Base-by-base conservation (phyloP, 768 basidiomycete species). In the Rubroboletus pulcherrimus region DNA sequence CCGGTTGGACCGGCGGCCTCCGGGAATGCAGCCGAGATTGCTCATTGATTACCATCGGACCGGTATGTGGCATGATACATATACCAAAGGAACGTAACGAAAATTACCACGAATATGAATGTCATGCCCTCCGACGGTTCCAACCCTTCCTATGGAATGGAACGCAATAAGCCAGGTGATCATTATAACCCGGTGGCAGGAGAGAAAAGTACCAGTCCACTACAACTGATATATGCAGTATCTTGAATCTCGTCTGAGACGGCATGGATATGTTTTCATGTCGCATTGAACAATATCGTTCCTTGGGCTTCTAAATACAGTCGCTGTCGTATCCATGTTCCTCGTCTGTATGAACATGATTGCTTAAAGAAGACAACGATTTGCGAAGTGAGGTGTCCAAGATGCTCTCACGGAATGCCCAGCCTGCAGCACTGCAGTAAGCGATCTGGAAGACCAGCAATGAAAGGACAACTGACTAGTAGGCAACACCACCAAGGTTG, bases 1-100 rank as follows among this genome's bases (percentile, higher is more conserved):
- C 35, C 44, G 41, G 55, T 49, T 38, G 30, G 49, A 52, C 21
- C 43, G 39, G 15, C 44, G 41, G 48, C 51, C 26, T 50, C 29
- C 31, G 62, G 44, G 10, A 33, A 7, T 35, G 26, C 26, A 17
- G 51, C 51, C 48, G 37, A 61, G 26, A 21, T 34, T n/a, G 53
- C 14, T 44, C 19, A 19, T 14, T n/a, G 21, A 29, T 21, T 24
- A 19, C 30, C 12, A 17, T 29, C 43, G 41, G 51, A n/a, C 51
- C 51, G 34, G 12, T 42, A 17, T 40, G 14, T 21, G 30, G 31
- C 52, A 26, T 10, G 35, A 51, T 19, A 39, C n/a, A 15, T n/a
- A 6, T 35, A 35, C 9, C 5, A 24, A 17, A 37, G 24, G 26
- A 26, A 55, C 33, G 44, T 31, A 21, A 56, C n/a, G 21, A n/a